Evolutionary conservation across 2,329 filamentous ascomycete genomes (phyloP).

Genomic region (Coniochaeta hoffmannii): DNA sequence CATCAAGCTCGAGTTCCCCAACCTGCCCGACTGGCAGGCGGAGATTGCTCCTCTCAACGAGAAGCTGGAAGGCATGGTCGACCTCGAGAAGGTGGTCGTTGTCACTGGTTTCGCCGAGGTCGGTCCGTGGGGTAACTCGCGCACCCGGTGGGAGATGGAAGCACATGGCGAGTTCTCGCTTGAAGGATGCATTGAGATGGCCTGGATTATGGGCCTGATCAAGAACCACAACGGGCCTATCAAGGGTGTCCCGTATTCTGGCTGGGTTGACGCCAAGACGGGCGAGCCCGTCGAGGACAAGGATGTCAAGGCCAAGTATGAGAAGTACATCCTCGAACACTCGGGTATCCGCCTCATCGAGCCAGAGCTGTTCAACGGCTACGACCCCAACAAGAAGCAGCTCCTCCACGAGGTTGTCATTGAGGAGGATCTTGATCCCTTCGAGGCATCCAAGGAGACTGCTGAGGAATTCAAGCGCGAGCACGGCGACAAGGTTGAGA

Average conservation of each 20-base stretch:
- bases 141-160: slow-evolving; percentile 99
- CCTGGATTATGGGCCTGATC: slow-evolving; percentile 99
- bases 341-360: slow-evolving; percentile 96
- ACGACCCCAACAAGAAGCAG: slow-evolving; percentile 98
- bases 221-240: slow-evolving; percentile 96
- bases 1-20: slow-evolving; percentile 94
- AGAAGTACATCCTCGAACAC: slow-evolving; percentile 94
- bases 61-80: slow-evolving; percentile 93
- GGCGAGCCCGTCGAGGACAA: slow-evolving; percentile 96
- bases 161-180: slow-evolving; percentile 93
- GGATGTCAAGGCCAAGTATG: slow-evolving; percentile 95
- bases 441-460: slow-evolving; percentile 94
- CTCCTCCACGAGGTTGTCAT: slow-evolving; percentile 96
- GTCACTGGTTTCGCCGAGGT: slow-evolving; percentile 95
- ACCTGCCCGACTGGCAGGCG: slow-evolving; percentile 81
- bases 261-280: slow-evolving; percentile 92
- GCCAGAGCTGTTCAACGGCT: slow-evolving; percentile 92
- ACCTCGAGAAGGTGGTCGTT: slow-evolving; percentile 95
- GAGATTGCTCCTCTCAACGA: slow-evolving; percentile 86
- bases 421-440: slow-evolving; percentile 92
- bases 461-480: slow-evolving; percentile 96
- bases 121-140: slow-evolving; percentile 96
- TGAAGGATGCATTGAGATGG: slow-evolving; percentile 98
- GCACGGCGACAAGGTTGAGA: slow-evolving; percentile 95
- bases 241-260: slow-evolving; percentile 94